A percentile compares a stretch with the other conserved stretches of the same genome.
phyloP scores from a whole-genome alignment of 768 basidiomycete species.

The Hirschioporus abietinus region DNA sequence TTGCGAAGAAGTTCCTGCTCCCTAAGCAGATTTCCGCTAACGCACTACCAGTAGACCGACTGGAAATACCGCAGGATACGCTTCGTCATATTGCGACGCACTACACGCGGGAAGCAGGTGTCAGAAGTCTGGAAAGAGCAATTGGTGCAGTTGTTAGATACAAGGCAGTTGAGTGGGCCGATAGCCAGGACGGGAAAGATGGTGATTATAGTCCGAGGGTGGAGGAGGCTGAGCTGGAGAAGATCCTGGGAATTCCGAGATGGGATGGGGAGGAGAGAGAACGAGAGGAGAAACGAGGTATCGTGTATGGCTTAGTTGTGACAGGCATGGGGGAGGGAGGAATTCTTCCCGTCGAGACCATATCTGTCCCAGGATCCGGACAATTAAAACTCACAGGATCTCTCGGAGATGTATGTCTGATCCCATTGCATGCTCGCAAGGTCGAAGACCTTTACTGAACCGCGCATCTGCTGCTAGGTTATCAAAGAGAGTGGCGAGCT shows the following conservation, averaged over 20 bases:
- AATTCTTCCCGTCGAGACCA: slow-evolving; percentile 80
- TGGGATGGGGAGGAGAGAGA: slow-evolving; percentile 80
- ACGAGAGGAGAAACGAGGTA: slow-evolving; percentile 63
- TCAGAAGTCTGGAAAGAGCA: slow-evolving; percentile 83
- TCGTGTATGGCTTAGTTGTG: slow-evolving; percentile 86
- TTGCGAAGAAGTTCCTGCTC: slow-evolving; percentile 80
- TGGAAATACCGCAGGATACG: slow-evolving; percentile 65
- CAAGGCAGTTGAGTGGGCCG: slow-evolving; percentile 91
- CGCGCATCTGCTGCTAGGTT: slow-evolving; percentile 36
- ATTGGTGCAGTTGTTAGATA: slow-evolving; percentile 85
- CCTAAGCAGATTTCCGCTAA: slow-evolving; percentile 85
- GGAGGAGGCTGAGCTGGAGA: slow-evolving; percentile 68
- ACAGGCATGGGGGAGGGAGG: slow-evolving; percentile 85
- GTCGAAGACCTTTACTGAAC: not conserved
- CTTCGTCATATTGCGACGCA: slow-evolving; percentile 67
- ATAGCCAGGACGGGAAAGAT: slow-evolving; percentile 40
- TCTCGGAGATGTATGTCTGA: slow-evolving; percentile 60
- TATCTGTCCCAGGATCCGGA: slow-evolving; percentile 70
- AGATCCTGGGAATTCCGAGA: slow-evolving; percentile 73
- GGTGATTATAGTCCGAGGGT: slow-evolving; percentile 52
- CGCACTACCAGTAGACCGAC: slow-evolving; percentile 55
- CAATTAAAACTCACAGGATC: slow-evolving; percentile 75
- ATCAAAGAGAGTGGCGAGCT: slow-evolving; percentile 91
- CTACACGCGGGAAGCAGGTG: slow-evolving; percentile 90
- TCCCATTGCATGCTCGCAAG: not conserved